Conservation (phyloP, 2,329 filamentous ascomycete genomes). For the Colletotrichum sp. region DNA sequence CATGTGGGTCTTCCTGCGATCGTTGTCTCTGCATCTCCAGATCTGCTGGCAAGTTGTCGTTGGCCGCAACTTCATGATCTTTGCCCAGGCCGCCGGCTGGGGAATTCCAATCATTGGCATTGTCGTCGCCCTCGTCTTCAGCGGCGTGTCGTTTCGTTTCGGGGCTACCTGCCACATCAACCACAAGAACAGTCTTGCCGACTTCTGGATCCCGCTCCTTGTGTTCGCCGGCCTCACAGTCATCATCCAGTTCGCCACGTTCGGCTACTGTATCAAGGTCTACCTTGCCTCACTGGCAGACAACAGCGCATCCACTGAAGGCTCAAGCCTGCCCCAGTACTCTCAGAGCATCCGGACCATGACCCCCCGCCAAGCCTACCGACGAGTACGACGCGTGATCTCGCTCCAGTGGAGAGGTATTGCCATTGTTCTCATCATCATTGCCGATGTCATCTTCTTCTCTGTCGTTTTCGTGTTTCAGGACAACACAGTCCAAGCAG, state of each 20-base stretch:
- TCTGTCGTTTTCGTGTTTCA: constrained; percentile 89
- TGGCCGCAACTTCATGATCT: constrained; percentile 88
- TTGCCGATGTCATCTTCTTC: constrained; percentile 93
- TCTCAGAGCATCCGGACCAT: constrained; percentile 76
- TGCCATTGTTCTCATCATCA: constrained; percentile 85
- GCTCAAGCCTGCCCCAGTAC: constrained; percentile 77
- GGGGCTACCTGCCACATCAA: constrained; percentile 95
- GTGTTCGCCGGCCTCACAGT: constrained; percentile 78
- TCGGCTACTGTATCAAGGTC: constrained; percentile 92
- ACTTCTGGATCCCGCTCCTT: constrained; percentile 90
- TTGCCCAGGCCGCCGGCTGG: constrained; percentile 82
- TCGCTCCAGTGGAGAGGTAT: constrained; percentile 95
- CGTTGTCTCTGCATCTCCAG: constrained; percentile 91
- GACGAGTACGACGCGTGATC: constrained; percentile 84
- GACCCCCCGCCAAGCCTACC: constrained; percentile 86
- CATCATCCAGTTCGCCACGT: constrained; percentile 83
- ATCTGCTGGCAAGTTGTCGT: constrained; percentile 97
- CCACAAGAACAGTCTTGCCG: constrained; percentile 79
- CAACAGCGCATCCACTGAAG: constrained; percentile 71
- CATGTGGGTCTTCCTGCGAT: constrained; percentile 91
- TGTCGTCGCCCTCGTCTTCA: constrained; percentile 78
- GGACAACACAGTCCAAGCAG: constrained; percentile 71
- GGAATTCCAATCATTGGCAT: constrained; percentile 80
- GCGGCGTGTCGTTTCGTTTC: constrained; percentile 93
- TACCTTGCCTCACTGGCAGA: constrained; percentile 87